Conservation (phyloP, 495 filamentous ascomycete genomes). For the Xylaria telfairii region DNA sequence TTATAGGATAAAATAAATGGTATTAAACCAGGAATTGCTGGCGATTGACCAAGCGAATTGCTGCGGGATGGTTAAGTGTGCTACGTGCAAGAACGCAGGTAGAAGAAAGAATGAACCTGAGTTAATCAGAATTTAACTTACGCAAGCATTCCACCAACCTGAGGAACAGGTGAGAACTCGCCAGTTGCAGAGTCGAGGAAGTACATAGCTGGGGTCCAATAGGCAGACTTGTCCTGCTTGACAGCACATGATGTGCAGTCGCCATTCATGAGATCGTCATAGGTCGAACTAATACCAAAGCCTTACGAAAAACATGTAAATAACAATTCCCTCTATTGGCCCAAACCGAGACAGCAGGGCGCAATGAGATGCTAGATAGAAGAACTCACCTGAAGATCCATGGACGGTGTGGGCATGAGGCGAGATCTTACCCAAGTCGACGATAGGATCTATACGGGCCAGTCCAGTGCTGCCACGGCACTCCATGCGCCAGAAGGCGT, state of each 20-base stretch:
- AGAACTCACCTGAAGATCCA: constrained; percentile 64
- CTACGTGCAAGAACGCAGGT: neutral
- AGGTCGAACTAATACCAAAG: constrained; percentile 54
- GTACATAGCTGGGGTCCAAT: constrained; percentile 72
- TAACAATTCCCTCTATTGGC: neutral
- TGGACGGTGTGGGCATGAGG: constrained; percentile 76
- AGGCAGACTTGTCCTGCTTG: constrained; percentile 68
- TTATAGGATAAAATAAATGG: neutral
- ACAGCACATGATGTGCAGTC: constrained; percentile 71
- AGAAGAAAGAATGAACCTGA: neutral
- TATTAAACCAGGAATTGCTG: neutral
- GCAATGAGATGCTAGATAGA: neutral
- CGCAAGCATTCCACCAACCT: constrained; percentile 68
- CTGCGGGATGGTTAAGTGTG: neutral
- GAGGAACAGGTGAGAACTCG: constrained; percentile 52
- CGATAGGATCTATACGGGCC: constrained; percentile 74
- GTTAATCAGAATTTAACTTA: constrained; percentile 41
- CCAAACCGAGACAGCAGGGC: neutral
- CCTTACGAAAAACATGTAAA: constrained; percentile 39
- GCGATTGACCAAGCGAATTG: neutral
- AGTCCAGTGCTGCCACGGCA: constrained; percentile 72
- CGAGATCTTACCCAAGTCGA: constrained; percentile 62
- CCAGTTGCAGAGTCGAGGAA: constrained; percentile 60
- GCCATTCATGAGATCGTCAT: constrained; percentile 56
- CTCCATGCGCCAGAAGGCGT: constrained; percentile 89